Base-by-base conservation (phyloP, 2,329 filamentous ascomycete genomes). In the Aspergillus carbonarius region DNA sequence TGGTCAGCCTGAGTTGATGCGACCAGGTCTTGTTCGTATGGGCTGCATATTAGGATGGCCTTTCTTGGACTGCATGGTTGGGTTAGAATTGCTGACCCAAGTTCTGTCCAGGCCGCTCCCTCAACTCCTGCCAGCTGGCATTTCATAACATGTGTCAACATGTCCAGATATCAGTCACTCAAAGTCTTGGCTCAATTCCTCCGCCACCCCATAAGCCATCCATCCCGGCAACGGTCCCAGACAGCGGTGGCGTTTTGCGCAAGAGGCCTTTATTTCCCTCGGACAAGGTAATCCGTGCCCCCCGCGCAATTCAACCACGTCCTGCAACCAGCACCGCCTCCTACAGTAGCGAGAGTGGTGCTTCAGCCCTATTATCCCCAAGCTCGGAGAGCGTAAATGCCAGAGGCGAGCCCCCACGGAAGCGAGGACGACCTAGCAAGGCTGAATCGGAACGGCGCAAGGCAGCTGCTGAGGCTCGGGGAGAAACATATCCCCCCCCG, bases 351-450 rank as follows among this genome's bases (percentile, higher is more conserved):
- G 74, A 75, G 63, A 71, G 69, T 59, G 66, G 69, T 13, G 65
- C 69, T 13, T 70, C 73, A 0, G 68, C 69, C 18, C 71, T 72
- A 46, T 63, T 76, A 25, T 75, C 76, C 20, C 74, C 74, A 15
- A 61, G 69, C 23, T 59, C 71, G 12, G 74, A 76, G 27, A 58
- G 57, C 25, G 39, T 64, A 5, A 37, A 60, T 18, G 42, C 60
- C 20, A 63, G 64, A 59, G 68, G 69, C 37, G 74, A 77, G 51
- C 73, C 71, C 34, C 74, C 70, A 55, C 69, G 74, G 46, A 78
- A 78, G 72, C 70, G 76, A 55, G 76, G 76, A n/a, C 73, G 76
- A 15, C 76, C 76, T 58, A 78, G 70, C 60, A 78, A 78, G 66
- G 69, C 68, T 34, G 76, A 78, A 59, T 68, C 72, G 3, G 75